Percentiles rank a stretch among this genome's conserved stretches.
Conservation (phyloP, 164 flowering plant genomes). For the Dillenia suffruticosa region DNA sequence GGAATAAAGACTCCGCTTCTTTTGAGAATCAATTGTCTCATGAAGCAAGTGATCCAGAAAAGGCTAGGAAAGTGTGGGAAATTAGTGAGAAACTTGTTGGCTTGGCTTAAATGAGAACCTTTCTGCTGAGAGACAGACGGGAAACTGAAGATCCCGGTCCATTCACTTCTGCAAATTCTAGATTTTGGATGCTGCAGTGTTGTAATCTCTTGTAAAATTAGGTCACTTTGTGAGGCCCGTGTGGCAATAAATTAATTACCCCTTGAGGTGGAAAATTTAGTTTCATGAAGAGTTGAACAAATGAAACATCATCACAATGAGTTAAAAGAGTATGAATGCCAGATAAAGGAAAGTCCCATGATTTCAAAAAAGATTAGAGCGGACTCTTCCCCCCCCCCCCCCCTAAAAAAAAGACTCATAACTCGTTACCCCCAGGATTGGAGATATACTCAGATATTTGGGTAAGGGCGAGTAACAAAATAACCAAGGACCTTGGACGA, state of each 20-base stretch:
- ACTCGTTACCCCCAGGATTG: too few species aligned
- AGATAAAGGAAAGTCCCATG: too few species aligned
- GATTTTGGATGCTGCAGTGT: not conserved
- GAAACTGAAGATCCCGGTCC: constrained; percentile 1
- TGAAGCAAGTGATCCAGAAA: constrained; percentile 89
- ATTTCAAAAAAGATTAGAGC: too few species aligned
- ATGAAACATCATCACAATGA: too few species aligned
- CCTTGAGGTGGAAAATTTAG: not conserved
- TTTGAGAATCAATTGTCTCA: constrained; percentile 92
- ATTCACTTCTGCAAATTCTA: constrained; percentile 4
- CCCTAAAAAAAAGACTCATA: too few species aligned
- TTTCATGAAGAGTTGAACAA: too few species aligned
- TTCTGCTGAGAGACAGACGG: constrained; percentile 3
- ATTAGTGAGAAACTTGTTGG: constrained; percentile 95
- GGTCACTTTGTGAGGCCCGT: constrained; percentile 12
- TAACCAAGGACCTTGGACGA: too few species aligned
- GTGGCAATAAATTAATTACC: constrained; percentile 16
- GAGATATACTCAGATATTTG: too few species aligned
- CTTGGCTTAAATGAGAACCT: constrained; percentile 44
- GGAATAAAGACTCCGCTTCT: constrained; percentile 89
- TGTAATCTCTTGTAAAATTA: constrained; percentile 14
- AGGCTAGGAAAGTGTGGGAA: constrained; percentile 95
- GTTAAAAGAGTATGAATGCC: too few species aligned
- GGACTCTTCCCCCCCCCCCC: too few species aligned
- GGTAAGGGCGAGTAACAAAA: too few species aligned